These are phyloP conservation scores for Metschnikowia koreensis DNA, from an alignment of 805 yeast genomes.

Conservation along the genomic window DNA sequence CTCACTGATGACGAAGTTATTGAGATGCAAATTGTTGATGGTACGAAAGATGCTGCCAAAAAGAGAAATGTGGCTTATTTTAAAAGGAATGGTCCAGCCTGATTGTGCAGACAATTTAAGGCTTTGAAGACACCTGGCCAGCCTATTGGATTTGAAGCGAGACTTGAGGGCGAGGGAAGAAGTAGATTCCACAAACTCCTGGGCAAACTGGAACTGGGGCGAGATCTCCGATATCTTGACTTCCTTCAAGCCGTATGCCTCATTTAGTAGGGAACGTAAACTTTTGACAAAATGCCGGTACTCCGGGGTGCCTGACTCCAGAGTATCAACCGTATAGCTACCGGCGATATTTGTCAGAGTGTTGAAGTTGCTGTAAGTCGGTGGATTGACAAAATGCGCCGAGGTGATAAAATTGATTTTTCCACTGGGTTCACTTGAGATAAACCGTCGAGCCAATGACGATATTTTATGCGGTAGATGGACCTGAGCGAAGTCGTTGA, in stretches of 20 bases:
- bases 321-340: slow-evolving; percentile 30
- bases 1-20: slow-evolving; percentile 50
- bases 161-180: slow-evolving; percentile 10
- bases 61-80: slow-evolving; percentile 43
- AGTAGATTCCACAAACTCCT: slow-evolving; percentile 14
- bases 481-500: slow-evolving; percentile 34
- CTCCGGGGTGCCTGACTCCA: slow-evolving; percentile 15
- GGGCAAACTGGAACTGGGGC: slow-evolving; percentile 46
- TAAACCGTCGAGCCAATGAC: slow-evolving; percentile 22
- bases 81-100: slow-evolving; percentile 54
- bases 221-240: slow-evolving; percentile 46
- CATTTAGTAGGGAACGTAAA: slow-evolving; percentile 37
- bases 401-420: slow-evolving; percentile 30
- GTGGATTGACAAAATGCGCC: slow-evolving; percentile 35
- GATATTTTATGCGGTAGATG: slow-evolving; percentile 28
- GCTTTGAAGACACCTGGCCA: slow-evolving; percentile 26
- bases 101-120: slow-evolving; percentile 42
- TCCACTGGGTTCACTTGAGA: slow-evolving; percentile 27
- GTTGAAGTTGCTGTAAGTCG: slow-evolving; percentile 23
- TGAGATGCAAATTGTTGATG: slow-evolving; percentile 43
- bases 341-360: slow-evolving; percentile 35
- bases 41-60: slow-evolving; percentile 39
- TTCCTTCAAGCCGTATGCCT: slow-evolving; percentile 45
- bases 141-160: slow-evolving; percentile 18
- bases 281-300: slow-evolving; percentile 27